Evolutionary conservation across 2,329 filamentous ascomycete species (phyloP).

Genomic region (Rasamsonia emersonii): DNA sequence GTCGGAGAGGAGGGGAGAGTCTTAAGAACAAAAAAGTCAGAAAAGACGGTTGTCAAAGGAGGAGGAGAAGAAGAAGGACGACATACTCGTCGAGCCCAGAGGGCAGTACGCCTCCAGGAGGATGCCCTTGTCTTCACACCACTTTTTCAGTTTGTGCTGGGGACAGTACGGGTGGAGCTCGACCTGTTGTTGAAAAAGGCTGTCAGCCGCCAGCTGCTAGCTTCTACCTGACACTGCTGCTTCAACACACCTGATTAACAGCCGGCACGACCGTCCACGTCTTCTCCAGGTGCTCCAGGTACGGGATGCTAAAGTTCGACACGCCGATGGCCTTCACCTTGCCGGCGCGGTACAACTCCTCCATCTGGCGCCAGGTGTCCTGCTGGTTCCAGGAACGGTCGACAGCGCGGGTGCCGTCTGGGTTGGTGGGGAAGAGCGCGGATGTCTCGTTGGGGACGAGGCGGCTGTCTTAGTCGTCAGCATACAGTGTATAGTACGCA

Average conservation of each 20-base stretch:
- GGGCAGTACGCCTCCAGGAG: constrained; percentile 30
- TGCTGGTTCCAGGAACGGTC: constrained; percentile 18
- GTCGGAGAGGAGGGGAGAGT: constrained; percentile 2
- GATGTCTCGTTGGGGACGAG: constrained; percentile 12
- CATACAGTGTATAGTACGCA: too few relatives aligned
- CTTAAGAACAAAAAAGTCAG: constrained; percentile 1
- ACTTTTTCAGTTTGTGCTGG: constrained; percentile 27
- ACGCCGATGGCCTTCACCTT: constrained; percentile 60
- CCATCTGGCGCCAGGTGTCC: constrained; percentile 55
- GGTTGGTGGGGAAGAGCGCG: constrained; percentile 12
- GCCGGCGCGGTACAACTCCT: constrained; percentile 46
- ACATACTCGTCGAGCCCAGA: constrained; percentile 10
- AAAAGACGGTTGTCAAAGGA: background rate
- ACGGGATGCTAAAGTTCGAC: constrained; percentile 53
- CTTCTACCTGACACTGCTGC: constrained; percentile 13
- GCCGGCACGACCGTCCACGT: constrained; percentile 20
- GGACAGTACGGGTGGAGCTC: constrained; percentile 33
- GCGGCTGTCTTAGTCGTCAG: constrained; percentile 12
- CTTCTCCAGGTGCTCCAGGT: constrained; percentile 31
- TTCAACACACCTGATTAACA: constrained; percentile 19
- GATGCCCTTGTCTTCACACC: constrained; percentile 25
- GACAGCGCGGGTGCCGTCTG: constrained; percentile 19
- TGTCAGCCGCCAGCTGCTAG: constrained; percentile 19
- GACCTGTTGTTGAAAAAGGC: constrained; percentile 27
- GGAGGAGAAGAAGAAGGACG: background rate